Evolutionary conservation across 2,329 filamentous ascomycete genomes (phyloP).

Genomic region (Diaporthe australafricana): DNA sequence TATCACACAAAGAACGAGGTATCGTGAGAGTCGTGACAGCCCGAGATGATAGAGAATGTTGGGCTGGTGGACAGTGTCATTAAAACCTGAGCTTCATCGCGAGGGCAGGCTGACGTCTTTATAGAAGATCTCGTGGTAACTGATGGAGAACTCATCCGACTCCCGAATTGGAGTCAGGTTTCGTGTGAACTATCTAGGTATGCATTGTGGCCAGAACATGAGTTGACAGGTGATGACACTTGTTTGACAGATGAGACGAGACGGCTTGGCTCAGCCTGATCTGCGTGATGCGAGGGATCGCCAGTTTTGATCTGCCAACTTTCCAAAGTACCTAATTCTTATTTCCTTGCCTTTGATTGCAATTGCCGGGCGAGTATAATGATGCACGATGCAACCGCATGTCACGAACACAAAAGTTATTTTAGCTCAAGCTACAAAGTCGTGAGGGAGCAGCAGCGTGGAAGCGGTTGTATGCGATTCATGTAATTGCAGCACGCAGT

Average conservation of each 20-base stretch:
- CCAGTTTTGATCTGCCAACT: not conserved
- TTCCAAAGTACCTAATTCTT: too few species aligned
- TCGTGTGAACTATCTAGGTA: not conserved
- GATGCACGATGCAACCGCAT: not conserved
- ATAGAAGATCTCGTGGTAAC: not conserved
- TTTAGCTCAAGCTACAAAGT: not conserved
- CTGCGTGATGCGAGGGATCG: not conserved
- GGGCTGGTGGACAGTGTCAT: not conserved
- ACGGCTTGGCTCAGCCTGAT: conserved; percentile 6
- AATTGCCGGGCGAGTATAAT: not conserved
- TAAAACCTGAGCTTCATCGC: not conserved
- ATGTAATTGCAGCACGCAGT: not conserved
- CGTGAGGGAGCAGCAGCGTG: not conserved
- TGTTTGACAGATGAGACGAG: conserved; percentile 26
- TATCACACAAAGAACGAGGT: not conserved
- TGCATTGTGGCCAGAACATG: not conserved
- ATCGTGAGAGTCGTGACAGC: not conserved
- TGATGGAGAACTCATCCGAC: not conserved
- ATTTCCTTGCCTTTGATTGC: not conserved
- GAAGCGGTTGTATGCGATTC: not conserved
- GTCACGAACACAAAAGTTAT: not conserved
- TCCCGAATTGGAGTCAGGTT: not conserved
- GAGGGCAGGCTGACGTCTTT: not conserved
- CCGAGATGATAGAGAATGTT: not conserved
- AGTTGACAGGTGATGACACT: conserved; percentile 27